Base-by-base conservation (phyloP, 495 filamentous ascomycete genomes). In the Coniosporium apollinis region DNA sequence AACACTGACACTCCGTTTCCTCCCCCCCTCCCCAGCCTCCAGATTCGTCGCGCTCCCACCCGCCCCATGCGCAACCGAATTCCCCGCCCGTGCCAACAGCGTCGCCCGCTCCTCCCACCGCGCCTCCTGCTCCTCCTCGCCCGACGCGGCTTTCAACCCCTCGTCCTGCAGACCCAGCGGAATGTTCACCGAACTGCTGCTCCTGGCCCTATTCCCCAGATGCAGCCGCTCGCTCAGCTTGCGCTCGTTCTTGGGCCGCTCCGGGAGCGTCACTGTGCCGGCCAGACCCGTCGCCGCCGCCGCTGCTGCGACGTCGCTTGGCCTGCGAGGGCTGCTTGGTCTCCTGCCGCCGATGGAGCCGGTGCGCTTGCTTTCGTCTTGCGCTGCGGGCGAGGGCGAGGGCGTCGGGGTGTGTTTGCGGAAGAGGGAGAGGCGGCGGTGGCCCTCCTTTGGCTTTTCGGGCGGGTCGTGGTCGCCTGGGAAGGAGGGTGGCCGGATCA, bases 51-150 rank as follows among this genome's bases (percentile, higher is more conserved):
- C 26, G 31, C 36, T 42, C 36, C 36, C 34, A 40, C 44, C 38
- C 39, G 44, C 34, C 44, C 45, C 25, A 31, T 44, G 18, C 14
- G 33, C 41, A 19, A 54, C 48, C 36, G 61, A 58, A 54, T 79
- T 86, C 30, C 64, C 63, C 50, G n/a, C n/a, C n/a, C 70, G 65
- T 22, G 82, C 86, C 37, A 94, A 60, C 38, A 89, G 70, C 28
- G 85, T 92, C 13, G 87, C 87, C 33, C 85, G 62, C 56, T 83
- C 75, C 65, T 93, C 87, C 87, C 86, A 96, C 48, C 66, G 57
- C 36, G 61, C 61, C 44, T 69, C 66, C 19, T 58, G 50, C 11
- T 68, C 64, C 38, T 54, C 55, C 31, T 63, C 61, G 43, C 70
- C 64, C 20, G 61, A 65, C 22, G 61, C 56, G 5, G 62, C 55